Evolutionary conservation across 2,329 filamentous ascomycete species (phyloP), one percentile per base, ranked within the genome.

Genomic region (Apiospora saccharicola): DNA sequence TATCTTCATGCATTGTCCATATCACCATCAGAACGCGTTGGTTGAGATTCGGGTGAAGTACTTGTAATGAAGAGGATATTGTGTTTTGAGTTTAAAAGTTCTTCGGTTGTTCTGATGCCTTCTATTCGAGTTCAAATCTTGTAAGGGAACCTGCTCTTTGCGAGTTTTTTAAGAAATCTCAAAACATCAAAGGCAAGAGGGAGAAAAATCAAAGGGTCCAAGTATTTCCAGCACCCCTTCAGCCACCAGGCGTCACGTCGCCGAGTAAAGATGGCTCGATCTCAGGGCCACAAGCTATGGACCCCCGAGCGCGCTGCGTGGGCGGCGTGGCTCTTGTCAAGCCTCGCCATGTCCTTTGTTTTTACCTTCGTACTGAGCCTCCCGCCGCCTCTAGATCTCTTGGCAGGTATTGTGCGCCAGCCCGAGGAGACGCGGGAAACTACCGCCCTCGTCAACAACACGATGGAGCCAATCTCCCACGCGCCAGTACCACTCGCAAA

Each of bases 291-390:
- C 8, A 64, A 64, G 57, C 34, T 64, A 64, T 64, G 57, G 57
- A 64, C 30, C 2, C 57, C 57, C 34, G 57, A 64, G 14, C 34
- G 30, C 34, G 57, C 57, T 24, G 41, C 57, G 34, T 64, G 57
- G 57, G 34, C 34, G 4, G 13, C 34, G 22, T 64, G 57, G 57
- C 57, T 64, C 57, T 64, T 64, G 34, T 64, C 57, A n/a, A 64
- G 57, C 41, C 41, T 64, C 57, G 57, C 57, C 34, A 64, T 64
- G 57, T 64, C 57, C 3, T 0, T 41, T 10, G 19, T 41, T 10
- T 41, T 64, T 10, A 64, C 19, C 34, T 14, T 24, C 34, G n/a
- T 64, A 2, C 19, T 64, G 34, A n/a, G 10, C 10, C 30, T 19
- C 19, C 57, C 19, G 57, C 57, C 57, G 30, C 57, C 57, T 14